Base-by-base conservation (phyloP, 306 rosid genomes). In the Hylodesmum podocarpum region DNA sequence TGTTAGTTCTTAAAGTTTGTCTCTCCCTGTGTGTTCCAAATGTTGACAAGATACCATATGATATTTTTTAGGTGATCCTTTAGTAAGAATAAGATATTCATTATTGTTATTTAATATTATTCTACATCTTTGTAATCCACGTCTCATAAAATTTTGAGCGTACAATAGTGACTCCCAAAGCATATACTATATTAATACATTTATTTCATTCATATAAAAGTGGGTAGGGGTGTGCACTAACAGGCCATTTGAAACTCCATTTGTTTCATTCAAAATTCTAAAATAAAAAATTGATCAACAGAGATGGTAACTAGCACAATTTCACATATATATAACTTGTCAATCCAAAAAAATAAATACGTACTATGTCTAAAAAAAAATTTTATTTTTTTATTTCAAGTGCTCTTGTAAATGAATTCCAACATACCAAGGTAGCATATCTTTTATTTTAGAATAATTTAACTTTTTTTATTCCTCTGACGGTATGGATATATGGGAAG, bases 11-110 rank as follows among this genome's bases (percentile, higher is more conserved):
- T 22, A 13, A 71, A 6, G 36, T 14, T 28, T 58, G 39, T 39
- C 71, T 44, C 61, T 70, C 82, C 27, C 29, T 0, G 43, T 50
- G 34, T 33, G 25, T 78, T 65, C 72, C 72, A 73, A 73, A 54
- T 58, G 53, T 25, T 36, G 66, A 39, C 31, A 39, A 2, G 33
- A 39, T 57, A 50, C 25, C 41, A 25, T 47, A 44, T 33, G 12
- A 10, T 41, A 37, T 22, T 36, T 1, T 15, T 37, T 21, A 33
- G 14, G 27, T 21, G 16, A 25, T n/a, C 37, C 25, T 15, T 25
- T 19, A 4, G 58, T 9, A 8, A 4, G 3, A 4, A 41, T 9
- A 8, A 4, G 3, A 53, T 50, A 13, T 70, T 70, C 21, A 49
- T 70, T 70, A 31, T 12, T 29, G 19, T 29, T 15, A n/a, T 47